Evolutionary conservation across 352 stramenopile genomes (phyloP), one percentile per base, ranked within the genome.

Genomic region (Globisporangium rhizosaccharum): DNA sequence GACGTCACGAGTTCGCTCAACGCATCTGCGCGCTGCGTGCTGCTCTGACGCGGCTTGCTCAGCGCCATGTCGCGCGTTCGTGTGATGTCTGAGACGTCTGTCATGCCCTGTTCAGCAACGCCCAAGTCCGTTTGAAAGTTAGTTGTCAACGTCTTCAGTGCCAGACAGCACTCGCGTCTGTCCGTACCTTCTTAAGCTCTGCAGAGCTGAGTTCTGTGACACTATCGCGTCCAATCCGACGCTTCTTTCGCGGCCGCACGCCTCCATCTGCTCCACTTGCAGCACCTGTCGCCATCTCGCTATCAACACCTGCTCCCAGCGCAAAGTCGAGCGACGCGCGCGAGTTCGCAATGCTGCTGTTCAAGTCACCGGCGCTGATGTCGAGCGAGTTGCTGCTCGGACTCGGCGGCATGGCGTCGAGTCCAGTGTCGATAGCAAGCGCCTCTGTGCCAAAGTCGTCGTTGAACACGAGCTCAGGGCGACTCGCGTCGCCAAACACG

Each of bases 131-230:
- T 3, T 8, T 20, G 20, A 58, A 25, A 15, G 59, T 7, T 15
- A 11, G 51, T 20, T 1, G 36, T 49, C 33, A 44, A 57, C 17
- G 25, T 11, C 23, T 23, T 23, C 23, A 23, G 23, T 23, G 23
- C 23, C 23, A 23, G 17, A 41, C n/a, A 18, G 39, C 37, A 56
- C 12, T 17, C 55, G 20, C n/a, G 39, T 28, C 8, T 12, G 18
- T 2, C 17, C 14, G n/a, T 45, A 77, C 77, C 59, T 92, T 72
- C 55, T 93, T 94, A 57, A 94, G 63, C 42, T 82, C 70, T 2
- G 76, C 58, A n/a, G 84, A 90, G 33, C 71, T 90, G 17, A 96
- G 61, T 56, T 96, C 81, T 7, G 81, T 96, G 20, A 88, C 75
- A 17, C 67, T 90, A 59, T 95, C 86, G 23, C 82, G 86, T 41